phyloP scores from a whole-genome alignment of 2,329 filamentous ascomycete genomes.

The Diaporthe sp. region DNA sequence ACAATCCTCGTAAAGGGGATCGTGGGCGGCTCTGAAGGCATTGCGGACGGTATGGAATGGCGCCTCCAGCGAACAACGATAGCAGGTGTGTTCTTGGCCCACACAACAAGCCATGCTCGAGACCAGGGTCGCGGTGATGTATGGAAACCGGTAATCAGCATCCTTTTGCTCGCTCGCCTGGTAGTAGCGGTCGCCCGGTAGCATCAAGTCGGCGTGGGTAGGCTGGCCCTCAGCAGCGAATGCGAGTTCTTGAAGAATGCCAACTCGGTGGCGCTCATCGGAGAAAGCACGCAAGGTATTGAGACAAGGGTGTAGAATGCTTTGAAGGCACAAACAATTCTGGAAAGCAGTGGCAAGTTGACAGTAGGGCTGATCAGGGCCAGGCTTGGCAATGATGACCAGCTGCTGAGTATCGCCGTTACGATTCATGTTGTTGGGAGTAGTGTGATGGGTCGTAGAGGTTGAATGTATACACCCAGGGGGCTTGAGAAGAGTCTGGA shows the following conservation, averaged over 20 bases:
- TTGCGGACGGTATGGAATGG: neutral
- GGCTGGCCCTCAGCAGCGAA: neutral
- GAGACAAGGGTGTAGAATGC: neutral
- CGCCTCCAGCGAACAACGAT: neutral
- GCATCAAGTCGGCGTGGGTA: neutral
- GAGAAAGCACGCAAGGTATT: neutral
- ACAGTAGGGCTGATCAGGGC: neutral
- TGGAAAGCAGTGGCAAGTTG: neutral
- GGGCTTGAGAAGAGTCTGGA: neutral
- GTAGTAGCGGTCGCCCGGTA: neutral
- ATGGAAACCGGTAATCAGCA: neutral
- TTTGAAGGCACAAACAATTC: neutral
- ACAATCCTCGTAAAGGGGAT: neutral
- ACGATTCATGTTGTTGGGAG: neutral
- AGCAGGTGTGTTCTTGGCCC: neutral
- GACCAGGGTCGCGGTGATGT: neutral
- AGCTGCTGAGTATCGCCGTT: neutral
- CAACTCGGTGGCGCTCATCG: neutral
- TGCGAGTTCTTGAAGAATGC: neutral
- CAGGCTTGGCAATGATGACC: neutral
- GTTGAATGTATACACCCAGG: neutral
- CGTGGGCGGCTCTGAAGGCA: neutral
- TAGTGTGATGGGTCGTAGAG: neutral
- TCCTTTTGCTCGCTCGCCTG: neutral
- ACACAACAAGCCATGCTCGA: neutral